Evolutionary conservation across 1,284 basidiomycete genomes (phyloP).

Genomic region (Ustilago lituana): DNA sequence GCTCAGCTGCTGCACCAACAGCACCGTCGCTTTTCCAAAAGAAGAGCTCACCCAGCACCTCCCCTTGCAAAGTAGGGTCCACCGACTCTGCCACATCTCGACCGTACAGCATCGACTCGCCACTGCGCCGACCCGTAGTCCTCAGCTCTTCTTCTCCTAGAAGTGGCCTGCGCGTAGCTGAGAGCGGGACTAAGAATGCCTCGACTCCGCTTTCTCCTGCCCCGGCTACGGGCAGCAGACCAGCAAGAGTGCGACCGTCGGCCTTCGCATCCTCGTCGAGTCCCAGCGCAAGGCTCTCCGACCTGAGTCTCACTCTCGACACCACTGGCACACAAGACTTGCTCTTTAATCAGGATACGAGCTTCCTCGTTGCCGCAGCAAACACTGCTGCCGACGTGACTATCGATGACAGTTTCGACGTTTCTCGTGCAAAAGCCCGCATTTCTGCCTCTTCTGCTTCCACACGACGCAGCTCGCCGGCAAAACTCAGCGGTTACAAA

Average conservation of each 20-base stretch:
- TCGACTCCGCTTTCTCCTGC: slow-evolving; percentile 28
- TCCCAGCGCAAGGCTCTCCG: slow-evolving; percentile 30
- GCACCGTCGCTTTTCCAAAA: slow-evolving; percentile 12
- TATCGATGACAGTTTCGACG: slow-evolving; percentile 44
- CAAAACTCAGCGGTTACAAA: slow-evolving; percentile 14
- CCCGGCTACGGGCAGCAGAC: slow-evolving; percentile 3
- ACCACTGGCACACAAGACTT: slow-evolving; percentile 29
- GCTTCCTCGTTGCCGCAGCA: slow-evolving; percentile 30
- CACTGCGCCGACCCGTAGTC: slow-evolving; percentile 20
- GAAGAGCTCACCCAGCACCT: slow-evolving; percentile 5
- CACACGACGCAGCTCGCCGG: slow-evolving; percentile 21
- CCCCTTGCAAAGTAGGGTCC: slow-evolving; percentile 21
- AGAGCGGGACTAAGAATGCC: slow-evolving; percentile 3
- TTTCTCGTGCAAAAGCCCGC: slow-evolving; percentile 28
- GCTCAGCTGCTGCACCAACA: slow-evolving; percentile 1
- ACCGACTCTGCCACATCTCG: slow-evolving; percentile 25
- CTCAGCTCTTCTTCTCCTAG: slow-evolving; percentile 32
- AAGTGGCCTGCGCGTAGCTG: not conserved
- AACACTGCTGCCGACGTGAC: slow-evolving; percentile 42
- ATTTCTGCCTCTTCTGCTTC: slow-evolving; percentile 2
- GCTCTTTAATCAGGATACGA: slow-evolving; percentile 28
- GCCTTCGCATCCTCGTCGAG: slow-evolving; percentile 17
- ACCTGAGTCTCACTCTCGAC: slow-evolving; percentile 31
- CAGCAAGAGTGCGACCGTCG: slow-evolving; percentile 16
- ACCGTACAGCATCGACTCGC: slow-evolving; percentile 21